Conservation (phyloP, 129 eudicot species). For the Ambrosia artemisiifolia region DNA sequence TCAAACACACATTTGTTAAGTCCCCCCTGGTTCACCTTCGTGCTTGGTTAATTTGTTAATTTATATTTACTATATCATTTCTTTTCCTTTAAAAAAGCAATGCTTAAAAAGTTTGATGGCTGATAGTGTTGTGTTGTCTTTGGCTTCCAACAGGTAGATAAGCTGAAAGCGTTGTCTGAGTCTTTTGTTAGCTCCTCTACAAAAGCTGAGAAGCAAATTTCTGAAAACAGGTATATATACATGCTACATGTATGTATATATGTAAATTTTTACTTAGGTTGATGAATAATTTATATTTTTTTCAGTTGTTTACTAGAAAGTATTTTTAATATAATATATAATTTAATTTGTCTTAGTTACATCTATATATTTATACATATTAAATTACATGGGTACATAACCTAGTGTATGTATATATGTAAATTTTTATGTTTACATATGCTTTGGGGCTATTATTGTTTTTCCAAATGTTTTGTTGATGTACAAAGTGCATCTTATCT, state of each 20-base stretch:
- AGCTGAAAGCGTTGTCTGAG: conserved; percentile 77
- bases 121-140: conserved; percentile 20
- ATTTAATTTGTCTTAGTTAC: no score
- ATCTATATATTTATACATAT: no score
- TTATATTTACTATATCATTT: not conserved
- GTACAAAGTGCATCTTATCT: not conserved
- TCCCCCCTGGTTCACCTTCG: not conserved
- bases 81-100: not conserved
- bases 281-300: no score
- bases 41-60: not conserved
- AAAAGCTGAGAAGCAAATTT: conserved; percentile 88
- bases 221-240: conserved; percentile 67
- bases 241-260: not conserved
- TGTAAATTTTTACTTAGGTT: no score
- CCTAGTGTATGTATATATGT: not conserved
- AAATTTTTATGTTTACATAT: not conserved
- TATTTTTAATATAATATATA: no score
- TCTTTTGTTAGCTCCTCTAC: conserved; percentile 76
- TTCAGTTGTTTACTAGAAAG: no score
- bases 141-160: conserved; percentile 68
- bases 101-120: not conserved
- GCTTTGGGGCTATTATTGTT: not conserved
- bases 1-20: not conserved
- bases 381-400: no score
- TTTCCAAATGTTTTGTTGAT: conserved; percentile 11